Evolutionary conservation across 495 filamentous ascomycete species (phyloP), one percentile per base, ranked within the genome.

Genomic region (Aspergillus heteromorphus): DNA sequence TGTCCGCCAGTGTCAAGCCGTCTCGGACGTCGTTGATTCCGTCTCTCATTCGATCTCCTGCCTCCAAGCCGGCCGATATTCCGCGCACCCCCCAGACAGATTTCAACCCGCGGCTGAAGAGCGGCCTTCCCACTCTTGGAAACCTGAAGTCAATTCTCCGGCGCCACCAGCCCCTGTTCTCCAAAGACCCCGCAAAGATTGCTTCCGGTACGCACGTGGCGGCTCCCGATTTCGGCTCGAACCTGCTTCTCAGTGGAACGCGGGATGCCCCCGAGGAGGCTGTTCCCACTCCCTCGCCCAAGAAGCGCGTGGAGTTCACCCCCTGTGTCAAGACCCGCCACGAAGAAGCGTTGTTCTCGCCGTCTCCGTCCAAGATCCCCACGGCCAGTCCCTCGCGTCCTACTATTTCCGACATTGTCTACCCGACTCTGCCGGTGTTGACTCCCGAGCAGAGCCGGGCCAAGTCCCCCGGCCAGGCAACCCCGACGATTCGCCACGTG

Each of bases 291-390:
- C 76, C 72, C 16, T 78, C 78, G 11, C 75, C 76, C 1, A 74
- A 74, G 60, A 87, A 87, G 66, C 81, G 75, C 27, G 83, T 87
- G 52, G 80, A 80, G 43, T 86, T 86, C 58, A 79, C 80, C 2
- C 72, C 76, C 1, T 79, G 72, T 45, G 77, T 77, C 17, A 77
- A 80, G 52, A 69, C 72, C 51, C 65, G 63, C 29, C 55, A 73
- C 29, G 69, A 77, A 6, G 62, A 73, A 14, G 53, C 61, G 20
- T 45, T 66, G n/a, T 52, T 62, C 4, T 76, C 74, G 6, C 75
- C 75, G 5, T 75, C 74, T 17, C 75, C 72, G 0, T 75, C 72
- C 11, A 79, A 76, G 55, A 65, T 71, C 19, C 69, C 72, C 2
- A 64, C 69, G 14, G 60, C 49, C 7, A 52, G 34, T 34, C 29